Conservation (phyloP, 169 alveolate genomes). For the Babesia gibsoni region DNA sequence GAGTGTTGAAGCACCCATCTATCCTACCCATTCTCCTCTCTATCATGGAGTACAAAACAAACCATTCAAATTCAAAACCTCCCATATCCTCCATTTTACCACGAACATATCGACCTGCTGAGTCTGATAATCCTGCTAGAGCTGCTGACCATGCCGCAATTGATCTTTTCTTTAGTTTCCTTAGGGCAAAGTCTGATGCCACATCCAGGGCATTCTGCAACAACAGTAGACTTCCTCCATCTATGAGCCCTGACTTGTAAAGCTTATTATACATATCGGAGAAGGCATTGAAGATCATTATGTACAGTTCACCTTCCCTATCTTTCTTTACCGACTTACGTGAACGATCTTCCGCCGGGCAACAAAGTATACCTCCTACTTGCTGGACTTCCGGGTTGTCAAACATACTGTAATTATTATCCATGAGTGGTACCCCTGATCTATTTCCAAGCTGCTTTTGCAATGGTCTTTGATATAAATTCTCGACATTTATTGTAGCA, state of each 20-base stretch:
- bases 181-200: slow-evolving; percentile 77
- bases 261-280: slow-evolving; percentile 76
- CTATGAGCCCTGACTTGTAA: slow-evolving; percentile 71
- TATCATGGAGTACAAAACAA: slow-evolving; percentile 38
- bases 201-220: slow-evolving; percentile 71
- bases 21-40: slow-evolving; percentile 27
- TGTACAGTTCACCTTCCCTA: slow-evolving; percentile 79
- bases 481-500: slow-evolving; percentile 42
- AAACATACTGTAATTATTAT: slow-evolving; percentile 15
- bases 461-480: slow-evolving; percentile 16
- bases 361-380: not conserved
- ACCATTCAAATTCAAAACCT: slow-evolving; percentile 67
- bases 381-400: not conserved
- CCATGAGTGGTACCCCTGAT: slow-evolving; percentile 18
- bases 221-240: slow-evolving; percentile 77
- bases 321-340: slow-evolving; percentile 65
- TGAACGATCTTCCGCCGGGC: not conserved
- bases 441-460: slow-evolving; percentile 1
- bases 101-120: not conserved
- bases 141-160: slow-evolving; percentile 72
- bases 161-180: slow-evolving; percentile 75
- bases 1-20: slow-evolving; percentile 12
- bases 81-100: slow-evolving; percentile 40
- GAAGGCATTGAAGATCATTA: slow-evolving; percentile 81
- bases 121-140: slow-evolving; percentile 16